Evolutionary conservation across 441 rosid genomes (phyloP).

Genomic region (Cnidoscolus chayamansa): DNA sequence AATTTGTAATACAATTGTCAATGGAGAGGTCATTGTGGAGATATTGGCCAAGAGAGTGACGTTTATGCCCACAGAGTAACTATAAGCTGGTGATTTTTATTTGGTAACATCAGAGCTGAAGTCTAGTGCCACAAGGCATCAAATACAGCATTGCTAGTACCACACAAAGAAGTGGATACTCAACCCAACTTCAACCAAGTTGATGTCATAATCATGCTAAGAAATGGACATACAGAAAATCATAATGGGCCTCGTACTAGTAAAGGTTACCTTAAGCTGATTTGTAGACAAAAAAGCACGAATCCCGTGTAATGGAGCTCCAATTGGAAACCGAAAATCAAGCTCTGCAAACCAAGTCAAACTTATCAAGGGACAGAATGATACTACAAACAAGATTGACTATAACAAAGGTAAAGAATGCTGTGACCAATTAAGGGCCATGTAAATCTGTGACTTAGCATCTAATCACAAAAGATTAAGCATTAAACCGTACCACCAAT

Average conservation of each 20-base stretch:
- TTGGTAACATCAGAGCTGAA: neutral
- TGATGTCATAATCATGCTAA: neutral
- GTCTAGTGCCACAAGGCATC: neutral
- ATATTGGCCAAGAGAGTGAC: neutral
- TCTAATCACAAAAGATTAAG: conserved; percentile 17
- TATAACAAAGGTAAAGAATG: conserved; percentile 1
- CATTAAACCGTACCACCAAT: conserved; percentile 62
- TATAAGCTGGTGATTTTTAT: neutral
- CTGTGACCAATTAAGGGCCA: neutral
- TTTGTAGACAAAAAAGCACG: conserved; percentile 79
- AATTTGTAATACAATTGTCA: neutral
- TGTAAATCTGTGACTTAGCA: neutral
- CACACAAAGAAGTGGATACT: neutral
- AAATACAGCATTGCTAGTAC: neutral
- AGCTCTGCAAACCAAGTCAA: conserved; percentile 61
- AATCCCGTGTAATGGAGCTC: conserved; percentile 97
- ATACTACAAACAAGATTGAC: neutral
- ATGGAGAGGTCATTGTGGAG: neutral
- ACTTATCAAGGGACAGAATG: conserved; percentile 15
- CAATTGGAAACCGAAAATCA: conserved; percentile 86
- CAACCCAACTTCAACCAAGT: neutral
- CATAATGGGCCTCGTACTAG: neutral
- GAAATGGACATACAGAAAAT: neutral
- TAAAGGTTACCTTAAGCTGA: conserved; percentile 67
- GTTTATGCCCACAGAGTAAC: neutral